phyloP scores from a whole-genome alignment of 768 basidiomycete species.

The Sistotremastrum suecicum region DNA sequence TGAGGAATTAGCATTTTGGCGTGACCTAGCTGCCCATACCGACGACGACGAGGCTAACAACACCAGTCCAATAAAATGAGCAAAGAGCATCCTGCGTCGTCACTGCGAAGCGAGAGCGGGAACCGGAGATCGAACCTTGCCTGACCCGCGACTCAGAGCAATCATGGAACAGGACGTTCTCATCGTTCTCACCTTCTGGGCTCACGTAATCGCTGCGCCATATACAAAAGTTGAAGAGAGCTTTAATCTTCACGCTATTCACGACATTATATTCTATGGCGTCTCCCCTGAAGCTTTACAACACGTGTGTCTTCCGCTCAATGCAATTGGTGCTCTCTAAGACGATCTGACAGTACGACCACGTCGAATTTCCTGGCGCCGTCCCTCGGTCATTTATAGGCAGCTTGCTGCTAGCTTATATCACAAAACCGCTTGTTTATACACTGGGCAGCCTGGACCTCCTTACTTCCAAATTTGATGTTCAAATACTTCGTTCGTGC shows the following conservation, averaged over 20 bases:
- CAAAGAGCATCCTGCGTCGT: too few species aligned
- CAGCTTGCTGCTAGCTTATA: constrained; percentile 50
- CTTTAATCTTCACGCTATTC: constrained; percentile 84
- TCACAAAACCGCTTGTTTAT: constrained; percentile 34
- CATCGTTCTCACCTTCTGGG: constrained; percentile 37
- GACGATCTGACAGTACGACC: constrained; percentile 58
- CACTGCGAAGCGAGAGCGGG: too few species aligned
- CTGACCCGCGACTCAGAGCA: too few species aligned
- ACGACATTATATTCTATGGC: constrained; percentile 79
- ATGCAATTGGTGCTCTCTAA: too few species aligned
- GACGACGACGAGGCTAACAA: too few species aligned
- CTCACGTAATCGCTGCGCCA: constrained; percentile 66
- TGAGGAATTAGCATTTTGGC: too few species aligned
- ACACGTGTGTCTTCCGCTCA: constrained; percentile 29
- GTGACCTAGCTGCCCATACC: too few species aligned
- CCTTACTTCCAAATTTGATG: constrained; percentile 40
- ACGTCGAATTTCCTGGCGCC: constrained; percentile 75
- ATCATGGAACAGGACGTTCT: constrained; percentile 32
- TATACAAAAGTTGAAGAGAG: constrained; percentile 97
- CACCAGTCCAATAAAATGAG: too few species aligned
- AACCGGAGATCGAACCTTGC: too few species aligned
- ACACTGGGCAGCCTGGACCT: constrained; percentile 28
- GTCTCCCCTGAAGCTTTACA: constrained; percentile 24
- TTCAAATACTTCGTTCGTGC: constrained; percentile 56
- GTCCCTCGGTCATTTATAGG: constrained; percentile 83